A percentile compares a stretch with the other conserved stretches of the same genome.
These are phyloP conservation scores for Sporothrix phasma DNA, from an alignment of 2,329 filamentous ascomycete species.

Conservation along the genomic window DNA sequence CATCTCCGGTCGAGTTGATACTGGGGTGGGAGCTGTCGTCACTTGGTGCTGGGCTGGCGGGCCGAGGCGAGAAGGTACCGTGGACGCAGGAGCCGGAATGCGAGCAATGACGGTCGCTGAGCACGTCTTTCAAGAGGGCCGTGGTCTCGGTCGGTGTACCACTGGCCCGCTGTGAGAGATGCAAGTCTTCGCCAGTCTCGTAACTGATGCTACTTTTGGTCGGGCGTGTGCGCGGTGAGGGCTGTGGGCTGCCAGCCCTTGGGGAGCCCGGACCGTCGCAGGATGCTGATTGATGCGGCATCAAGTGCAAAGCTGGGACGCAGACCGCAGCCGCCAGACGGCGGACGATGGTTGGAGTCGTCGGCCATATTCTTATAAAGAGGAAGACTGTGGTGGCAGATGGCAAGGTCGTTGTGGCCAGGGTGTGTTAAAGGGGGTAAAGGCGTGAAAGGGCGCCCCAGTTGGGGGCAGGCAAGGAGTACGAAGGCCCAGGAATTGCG, in stretches of 20 bases:
- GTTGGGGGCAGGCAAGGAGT: too few relatives aligned
- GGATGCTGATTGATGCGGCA: not conserved
- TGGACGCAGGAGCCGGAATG: constrained; percentile 52
- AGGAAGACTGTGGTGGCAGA: not conserved
- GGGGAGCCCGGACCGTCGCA: not conserved
- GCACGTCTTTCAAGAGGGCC: constrained; percentile 34
- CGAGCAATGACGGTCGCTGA: constrained; percentile 28
- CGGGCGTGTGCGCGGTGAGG: constrained; percentile 15
- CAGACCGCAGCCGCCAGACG: constrained; percentile 36
- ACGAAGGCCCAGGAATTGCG: too few relatives aligned
- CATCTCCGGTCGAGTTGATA: constrained; percentile 26
- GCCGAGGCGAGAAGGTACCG: constrained; percentile 65
- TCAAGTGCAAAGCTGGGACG: constrained; percentile 34
- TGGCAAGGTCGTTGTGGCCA: not conserved
- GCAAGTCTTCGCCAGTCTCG: constrained; percentile 15
- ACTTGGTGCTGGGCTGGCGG: constrained; percentile 38
- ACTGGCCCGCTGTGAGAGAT: constrained; percentile 18
- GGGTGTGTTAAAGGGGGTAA: too few relatives aligned
- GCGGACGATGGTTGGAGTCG: constrained; percentile 26
- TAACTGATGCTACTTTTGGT: not conserved
- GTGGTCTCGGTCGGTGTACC: constrained; percentile 38
- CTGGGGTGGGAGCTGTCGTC: constrained; percentile 25
- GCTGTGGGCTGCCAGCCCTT: constrained; percentile 10
- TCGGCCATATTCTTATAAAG: constrained; percentile 2
- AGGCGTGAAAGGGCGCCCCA: too few relatives aligned